Evolutionary conservation across 2,329 filamentous ascomycete species (phyloP), one percentile per base, ranked within the genome.

Genomic region (Lachnellula cervina): DNA sequence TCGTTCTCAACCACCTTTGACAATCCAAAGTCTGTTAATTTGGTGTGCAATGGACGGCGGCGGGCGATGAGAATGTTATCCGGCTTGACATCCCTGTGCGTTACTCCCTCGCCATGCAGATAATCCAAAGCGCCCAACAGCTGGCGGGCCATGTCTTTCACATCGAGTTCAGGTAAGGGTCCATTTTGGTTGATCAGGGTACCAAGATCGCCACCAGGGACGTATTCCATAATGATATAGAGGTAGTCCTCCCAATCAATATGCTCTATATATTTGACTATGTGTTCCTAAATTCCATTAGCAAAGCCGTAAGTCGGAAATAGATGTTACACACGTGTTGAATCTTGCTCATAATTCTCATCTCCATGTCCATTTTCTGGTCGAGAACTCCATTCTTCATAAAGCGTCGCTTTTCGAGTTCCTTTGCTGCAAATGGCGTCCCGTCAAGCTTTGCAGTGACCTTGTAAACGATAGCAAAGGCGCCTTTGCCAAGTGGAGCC

Each of bases 61-160:
- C 84, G 86, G 11, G 85, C 79, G 62, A 97, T 89, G 42, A 99
- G 78, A 58, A 99, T 97, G 67, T 99, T 99, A 76, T 99, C 94
- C 0, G 94, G 94, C 70, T 99, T 99, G 68, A 99, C 91, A 71
- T 99, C 94, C n/a, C 94, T 88, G 73, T 99, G 94, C 0, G 93
- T 97, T 64, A 99, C 97, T 68, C 88, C 90, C 65, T 88, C 87
- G 52, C 80, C 77, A 71, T 99, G 94, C 8, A 99, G 78, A 70
- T 99, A 97, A 32, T 84, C 84, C 51, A 99, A 76, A 2, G 93
- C 93, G 63, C 87, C 82, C 44, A 97, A 75, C 37, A 97, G 81
- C 70, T 96, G 90, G 19, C 74, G 70, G 1, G 91, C 83, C 71
- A 97, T 88, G 5, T 76, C 76, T 70, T 87, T 84, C n/a, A 84